Evolutionary conservation across 139 green algal species (phyloP), one percentile per base, ranked within the genome.

Genomic region (Closterium sp.): DNA sequence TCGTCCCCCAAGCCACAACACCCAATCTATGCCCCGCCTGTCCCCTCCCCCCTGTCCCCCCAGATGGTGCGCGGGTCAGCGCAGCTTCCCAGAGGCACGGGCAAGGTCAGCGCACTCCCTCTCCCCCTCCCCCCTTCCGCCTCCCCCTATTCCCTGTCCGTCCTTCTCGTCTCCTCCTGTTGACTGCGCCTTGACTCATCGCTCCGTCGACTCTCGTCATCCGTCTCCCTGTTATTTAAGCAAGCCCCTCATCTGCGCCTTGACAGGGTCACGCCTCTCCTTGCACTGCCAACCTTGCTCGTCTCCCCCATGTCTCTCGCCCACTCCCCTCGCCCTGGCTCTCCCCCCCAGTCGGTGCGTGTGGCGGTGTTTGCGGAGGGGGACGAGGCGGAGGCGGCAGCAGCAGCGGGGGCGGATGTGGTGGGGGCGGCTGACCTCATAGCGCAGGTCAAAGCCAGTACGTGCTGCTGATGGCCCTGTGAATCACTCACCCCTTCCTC

Each of bases 311-410:
- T 69, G 2, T 10, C 43, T 2, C 43, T 69, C 43, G 21, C 9
- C 9, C 8, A 28, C 23, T 69, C 43, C 43, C 9, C 43, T 69
- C 3, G 2, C 43, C 12, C 43, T 12, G 21, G 43, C 43, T 4
- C 5, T 16, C 43, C 3, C 43, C 23, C 1, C 0, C 43, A 69
- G 43, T 12, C 43, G 43, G 43, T 69, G 43, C 43, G 95, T 1
- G 93, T 99, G 0, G 96, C 94, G 8, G 97, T 98, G 31, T 99
- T 99, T 96, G 97, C 97, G 2, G 94, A 96, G 86, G 95, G 93
- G 55, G 95, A 95, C 1, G 91, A 90, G 28, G 97, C 95, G 25
- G 95, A 97, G 33, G 94, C 93, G 7, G 97, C 97, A 9, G 76
- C 76, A 2, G 94, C 91, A 87, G 97, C 96, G 88, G 97, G 97